These are phyloP conservation scores for Pythium biforme DNA, from an alignment of 352 stramenopile species.

Conservation along the genomic window DNA sequence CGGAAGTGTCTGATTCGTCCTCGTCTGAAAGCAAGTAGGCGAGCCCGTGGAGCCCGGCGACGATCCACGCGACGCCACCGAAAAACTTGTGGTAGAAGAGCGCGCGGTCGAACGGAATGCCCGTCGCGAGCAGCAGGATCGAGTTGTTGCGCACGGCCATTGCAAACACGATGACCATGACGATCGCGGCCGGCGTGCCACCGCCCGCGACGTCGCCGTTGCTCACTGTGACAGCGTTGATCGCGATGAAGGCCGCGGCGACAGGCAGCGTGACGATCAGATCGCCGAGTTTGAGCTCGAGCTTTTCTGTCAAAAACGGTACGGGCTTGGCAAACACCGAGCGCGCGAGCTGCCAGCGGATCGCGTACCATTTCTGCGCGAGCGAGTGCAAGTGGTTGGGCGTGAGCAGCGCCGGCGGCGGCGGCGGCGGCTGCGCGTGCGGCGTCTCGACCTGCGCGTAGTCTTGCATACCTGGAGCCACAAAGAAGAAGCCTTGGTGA, in stretches of 20 bases:
- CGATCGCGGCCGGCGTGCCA: constrained; percentile 28
- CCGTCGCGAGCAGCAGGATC: constrained; percentile 38
- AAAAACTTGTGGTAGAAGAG: constrained; percentile 55
- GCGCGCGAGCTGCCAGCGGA: constrained; percentile 18
- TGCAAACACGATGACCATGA: constrained; percentile 39
- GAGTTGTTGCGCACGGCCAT: constrained; percentile 54
- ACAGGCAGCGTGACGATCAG: constrained; percentile 17
- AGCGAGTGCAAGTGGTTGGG: background rate
- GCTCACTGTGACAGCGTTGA: background rate
- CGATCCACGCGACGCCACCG: constrained; percentile 32
- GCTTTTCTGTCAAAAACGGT: constrained; percentile 13
- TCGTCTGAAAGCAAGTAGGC: constrained; percentile 35
- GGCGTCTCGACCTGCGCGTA: background rate
- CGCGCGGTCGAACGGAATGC: constrained; percentile 48
- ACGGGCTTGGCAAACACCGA: constrained; percentile 13
- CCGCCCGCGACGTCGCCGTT: constrained; percentile 9
- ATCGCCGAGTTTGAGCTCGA: constrained; percentile 25
- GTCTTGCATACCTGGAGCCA: background rate
- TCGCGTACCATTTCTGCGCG: constrained; percentile 18
- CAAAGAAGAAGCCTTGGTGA: too few relatives aligned
- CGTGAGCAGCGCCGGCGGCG: background rate
- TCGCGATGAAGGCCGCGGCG: constrained; percentile 1
- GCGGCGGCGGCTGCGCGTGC: background rate
- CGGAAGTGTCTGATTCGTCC: background rate
- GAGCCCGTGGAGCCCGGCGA: constrained; percentile 41